These are phyloP conservation scores for Eudorina sp. DNA, from an alignment of 139 green algal genomes.

Conservation along the genomic window DNA sequence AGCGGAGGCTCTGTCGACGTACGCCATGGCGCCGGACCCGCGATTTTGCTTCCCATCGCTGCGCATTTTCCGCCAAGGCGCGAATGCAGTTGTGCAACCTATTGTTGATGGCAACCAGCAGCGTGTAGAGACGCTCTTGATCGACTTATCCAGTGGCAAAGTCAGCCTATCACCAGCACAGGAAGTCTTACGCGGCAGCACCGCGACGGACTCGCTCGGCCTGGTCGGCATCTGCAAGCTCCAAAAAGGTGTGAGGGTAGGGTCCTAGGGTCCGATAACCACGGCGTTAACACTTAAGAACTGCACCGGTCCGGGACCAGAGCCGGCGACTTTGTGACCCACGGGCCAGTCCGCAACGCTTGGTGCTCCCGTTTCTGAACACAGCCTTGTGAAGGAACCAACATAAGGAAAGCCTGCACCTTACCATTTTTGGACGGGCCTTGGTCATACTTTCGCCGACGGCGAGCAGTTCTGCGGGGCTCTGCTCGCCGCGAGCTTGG, in stretches of 20 bases:
- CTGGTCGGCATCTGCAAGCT: constrained; percentile 51
- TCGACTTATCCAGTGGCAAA: constrained; percentile 39
- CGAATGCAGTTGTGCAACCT: constrained; percentile 10
- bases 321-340: too few species aligned
- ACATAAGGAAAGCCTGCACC: too few species aligned
- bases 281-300: too few species aligned
- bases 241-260: constrained; percentile 32
- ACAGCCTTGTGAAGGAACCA: too few species aligned
- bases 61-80: constrained; percentile 30
- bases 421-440: too few species aligned
- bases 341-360: too few species aligned
- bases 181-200: background rate
- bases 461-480: too few species aligned
- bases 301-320: too few species aligned
- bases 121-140: constrained; percentile 31
- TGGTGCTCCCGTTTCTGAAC: too few species aligned
- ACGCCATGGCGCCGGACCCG: background rate
- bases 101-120: background rate
- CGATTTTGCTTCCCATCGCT: constrained; percentile 18
- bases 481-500: too few species aligned
- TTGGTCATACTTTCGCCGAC: too few species aligned
- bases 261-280: too few species aligned
- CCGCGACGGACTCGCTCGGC: constrained; percentile 14
- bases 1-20: background rate
- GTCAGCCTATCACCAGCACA: background rate